A percentile compares a stretch with the other conserved stretches of the same genome.
Evolutionary conservation across 345 rosid species (phyloP).

Genomic region (Melaleuca alternifolia): DNA sequence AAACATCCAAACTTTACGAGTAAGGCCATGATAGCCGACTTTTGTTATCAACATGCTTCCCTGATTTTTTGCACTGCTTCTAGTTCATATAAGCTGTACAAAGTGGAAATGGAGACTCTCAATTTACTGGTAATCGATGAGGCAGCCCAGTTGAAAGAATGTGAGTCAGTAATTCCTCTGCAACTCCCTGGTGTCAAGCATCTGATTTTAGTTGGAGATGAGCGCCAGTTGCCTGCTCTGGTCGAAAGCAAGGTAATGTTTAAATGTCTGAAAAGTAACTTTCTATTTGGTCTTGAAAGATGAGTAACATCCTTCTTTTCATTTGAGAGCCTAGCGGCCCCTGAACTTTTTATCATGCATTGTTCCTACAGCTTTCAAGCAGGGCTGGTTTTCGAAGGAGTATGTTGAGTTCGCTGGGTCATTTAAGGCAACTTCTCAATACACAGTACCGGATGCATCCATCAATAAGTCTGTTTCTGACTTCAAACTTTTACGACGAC

Average conservation of each 20-base stretch:
- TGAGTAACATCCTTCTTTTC: neutral
- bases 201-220: conserved; percentile 40
- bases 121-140: conserved; percentile 43
- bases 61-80: conserved; percentile 37
- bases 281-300: neutral
- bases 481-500: conserved; percentile 29
- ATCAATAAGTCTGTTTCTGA: conserved; percentile 49
- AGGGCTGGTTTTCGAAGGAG: conserved; percentile 46
- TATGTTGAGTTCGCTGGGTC: conserved; percentile 35
- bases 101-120: conserved; percentile 10
- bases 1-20: conserved; percentile 12
- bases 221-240: conserved; percentile 37
- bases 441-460: conserved; percentile 83
- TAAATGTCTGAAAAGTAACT: neutral
- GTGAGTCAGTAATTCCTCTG: conserved; percentile 44
- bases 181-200: conserved; percentile 30
- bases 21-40: neutral
- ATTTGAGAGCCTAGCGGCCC: neutral
- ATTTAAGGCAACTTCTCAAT: conserved; percentile 36
- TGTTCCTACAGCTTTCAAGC: conserved; percentile 11
- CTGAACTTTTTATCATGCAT: neutral
- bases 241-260: conserved; percentile 32
- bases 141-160: conserved; percentile 57
- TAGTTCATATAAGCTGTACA: conserved; percentile 21
- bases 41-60: conserved; percentile 25